Evolutionary conservation across 257 asterid genomes (phyloP), one percentile per base, ranked within the genome.

Genomic region (Salvia splendens): DNA sequence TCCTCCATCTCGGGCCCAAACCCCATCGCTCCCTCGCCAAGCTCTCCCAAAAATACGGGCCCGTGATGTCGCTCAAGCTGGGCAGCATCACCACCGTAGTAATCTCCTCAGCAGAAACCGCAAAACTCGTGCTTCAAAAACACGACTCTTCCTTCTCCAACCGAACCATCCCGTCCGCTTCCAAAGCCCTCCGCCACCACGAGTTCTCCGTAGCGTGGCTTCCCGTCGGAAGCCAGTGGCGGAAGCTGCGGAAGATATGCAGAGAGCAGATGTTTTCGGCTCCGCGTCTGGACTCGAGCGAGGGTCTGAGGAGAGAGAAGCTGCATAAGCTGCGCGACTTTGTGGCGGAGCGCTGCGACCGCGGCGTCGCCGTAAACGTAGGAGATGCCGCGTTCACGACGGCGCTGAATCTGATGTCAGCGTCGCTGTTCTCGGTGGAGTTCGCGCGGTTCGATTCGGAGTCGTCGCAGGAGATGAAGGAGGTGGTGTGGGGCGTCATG

Each of bases 391-490:
- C 83, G 0, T 83, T 83, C 15, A 79, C 74, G n/a, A 83, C 86
- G 38, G 65, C 82, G 62, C 16, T 83, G 75, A 86, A 84, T 70
- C 53, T 82, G 55, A 32, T 89, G 43, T 83, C 90, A 4, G 71
- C 79, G n/a, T 73, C 86, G 1, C 76, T 89, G 49, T 86, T 85
- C 43, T 86, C 95, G 2, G 53, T 61, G 82, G 91, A 86, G 12
- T 67, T 89, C 32, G 85, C 83, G 3, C 72, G 65, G 46, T 78
- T 79, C 8, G 55, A 43, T 8, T 73, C 89, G 17, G 88, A 74
- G 61, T 75, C 89, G 7, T 75, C 76, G 12, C 78, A 79, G 48
- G 94, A 88, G 68, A 72, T 84, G 64, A 79, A 73, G 86, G 88
- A 84, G 3, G 54, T 78, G 47, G 72, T 84, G 9, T 63, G 75